Evolutionary conservation across 2,329 filamentous ascomycete genomes (phyloP).

Genomic region (Ilyonectria robusta): DNA sequence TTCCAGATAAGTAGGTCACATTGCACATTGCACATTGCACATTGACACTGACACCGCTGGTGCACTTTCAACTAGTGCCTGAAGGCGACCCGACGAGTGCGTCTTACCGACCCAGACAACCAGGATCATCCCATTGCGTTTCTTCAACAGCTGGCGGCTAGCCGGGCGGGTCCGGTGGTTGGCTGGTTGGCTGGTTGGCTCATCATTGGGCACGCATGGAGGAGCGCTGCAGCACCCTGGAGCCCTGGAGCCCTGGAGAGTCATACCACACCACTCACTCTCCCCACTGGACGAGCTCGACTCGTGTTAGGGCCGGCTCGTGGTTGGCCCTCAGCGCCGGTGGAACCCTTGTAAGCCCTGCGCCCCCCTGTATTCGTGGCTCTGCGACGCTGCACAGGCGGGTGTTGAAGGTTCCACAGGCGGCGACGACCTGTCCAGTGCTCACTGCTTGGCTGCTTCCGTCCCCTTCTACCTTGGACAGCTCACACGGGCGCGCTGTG

Average conservation of each 20-base stretch:
- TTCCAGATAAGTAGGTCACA: too few species aligned
- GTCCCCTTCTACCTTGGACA: not conserved
- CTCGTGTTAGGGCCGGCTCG: conserved; percentile 1
- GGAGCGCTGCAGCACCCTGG: conserved; percentile 24
- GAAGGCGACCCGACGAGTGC: too few species aligned
- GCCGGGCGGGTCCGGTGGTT: conserved; percentile 16
- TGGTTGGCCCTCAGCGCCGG: not conserved
- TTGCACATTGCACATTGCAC: too few species aligned
- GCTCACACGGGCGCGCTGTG: not conserved
- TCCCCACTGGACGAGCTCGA: not conserved
- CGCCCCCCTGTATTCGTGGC: conserved; percentile 27
- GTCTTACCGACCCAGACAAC: not conserved
- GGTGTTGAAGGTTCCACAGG: conserved; percentile 6
- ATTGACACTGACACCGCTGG: too few species aligned
- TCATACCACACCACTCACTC: conserved; percentile 18
- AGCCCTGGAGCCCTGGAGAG: not conserved
- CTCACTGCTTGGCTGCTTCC: not conserved
- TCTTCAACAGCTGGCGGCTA: conserved; percentile 38
- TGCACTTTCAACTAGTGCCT: too few species aligned
- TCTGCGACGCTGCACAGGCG: not conserved
- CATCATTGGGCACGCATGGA: conserved; percentile 16
- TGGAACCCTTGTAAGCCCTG: conserved; percentile 13
- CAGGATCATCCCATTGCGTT: not conserved
- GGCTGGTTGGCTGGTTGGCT: conserved; percentile 41
- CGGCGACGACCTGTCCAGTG: conserved; percentile 21